Evolutionary conservation across 352 stramenopile genomes (phyloP).

Genomic region (Plasmopara viticola): DNA sequence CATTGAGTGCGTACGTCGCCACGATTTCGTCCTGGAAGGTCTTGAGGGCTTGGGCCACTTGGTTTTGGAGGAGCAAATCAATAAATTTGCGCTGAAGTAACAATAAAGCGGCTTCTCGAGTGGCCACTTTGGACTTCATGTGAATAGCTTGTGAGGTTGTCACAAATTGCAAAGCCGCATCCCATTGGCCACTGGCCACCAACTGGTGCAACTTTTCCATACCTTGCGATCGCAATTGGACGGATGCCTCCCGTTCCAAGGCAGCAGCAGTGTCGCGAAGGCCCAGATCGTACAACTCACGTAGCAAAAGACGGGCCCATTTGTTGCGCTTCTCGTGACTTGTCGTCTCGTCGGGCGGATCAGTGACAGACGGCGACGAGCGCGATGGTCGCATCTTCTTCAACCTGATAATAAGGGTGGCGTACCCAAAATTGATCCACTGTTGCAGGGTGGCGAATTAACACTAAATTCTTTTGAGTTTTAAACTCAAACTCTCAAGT

Average conservation of each 20-base stretch:
- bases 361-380: too few relatives aligned
- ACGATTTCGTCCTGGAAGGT: conserved; percentile 73
- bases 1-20: conserved; percentile 31
- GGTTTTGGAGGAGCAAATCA: conserved; percentile 32
- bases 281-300: conserved; percentile 71
- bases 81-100: conserved; percentile 69
- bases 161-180: conserved; percentile 44
- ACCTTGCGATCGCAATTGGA: conserved; percentile 44
- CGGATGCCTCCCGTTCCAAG: conserved; percentile 51
- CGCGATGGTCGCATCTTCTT: too few relatives aligned
- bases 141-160: conserved; percentile 5
- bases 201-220: conserved; percentile 50
- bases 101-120: conserved; percentile 38
- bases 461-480: too few relatives aligned
- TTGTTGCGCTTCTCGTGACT: conserved; percentile 16
- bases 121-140: conserved; percentile 43
- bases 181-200: conserved; percentile 40
- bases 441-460: too few relatives aligned
- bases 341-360: neutral
- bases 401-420: too few relatives aligned
- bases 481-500: too few relatives aligned
- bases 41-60: conserved; percentile 34
- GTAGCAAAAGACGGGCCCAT: conserved; percentile 64
- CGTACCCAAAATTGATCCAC: too few relatives aligned
- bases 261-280: conserved; percentile 31